Evolutionary conservation across 2,329 filamentous ascomycete species (phyloP).

Genomic region (Cercospora citrullina): DNA sequence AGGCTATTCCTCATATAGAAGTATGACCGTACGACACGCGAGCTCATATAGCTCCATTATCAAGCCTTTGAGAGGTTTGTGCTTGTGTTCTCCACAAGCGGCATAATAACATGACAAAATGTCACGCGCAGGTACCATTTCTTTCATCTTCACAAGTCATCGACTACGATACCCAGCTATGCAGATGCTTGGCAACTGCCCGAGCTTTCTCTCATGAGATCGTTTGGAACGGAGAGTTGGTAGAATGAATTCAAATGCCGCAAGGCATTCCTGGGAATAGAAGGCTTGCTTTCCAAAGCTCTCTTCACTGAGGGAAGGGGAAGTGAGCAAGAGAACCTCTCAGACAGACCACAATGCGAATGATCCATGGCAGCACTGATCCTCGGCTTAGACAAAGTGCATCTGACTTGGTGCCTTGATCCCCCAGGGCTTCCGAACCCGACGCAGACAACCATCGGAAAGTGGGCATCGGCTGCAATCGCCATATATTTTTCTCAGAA

Average conservation of each 20-base stretch:
- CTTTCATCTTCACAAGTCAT: conserved; percentile 1
- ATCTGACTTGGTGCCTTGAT: not conserved
- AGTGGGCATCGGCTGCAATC: not conserved
- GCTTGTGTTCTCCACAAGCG: not conserved
- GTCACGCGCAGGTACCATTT: not conserved
- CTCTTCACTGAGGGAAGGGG: conserved; percentile 34
- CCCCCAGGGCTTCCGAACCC: not conserved
- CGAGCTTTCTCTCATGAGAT: conserved; percentile 43
- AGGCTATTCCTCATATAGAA: not conserved
- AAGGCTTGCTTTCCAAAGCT: conserved; percentile 38
- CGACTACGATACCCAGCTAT: conserved; percentile 42
- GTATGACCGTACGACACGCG: not conserved
- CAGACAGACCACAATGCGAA: conserved; percentile 32
- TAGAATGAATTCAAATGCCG: conserved; percentile 35
- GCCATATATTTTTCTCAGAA: not conserved
- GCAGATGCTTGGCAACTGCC: conserved; percentile 46
- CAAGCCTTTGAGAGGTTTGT: conserved; percentile 5
- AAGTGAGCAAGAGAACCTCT: conserved; percentile 43
- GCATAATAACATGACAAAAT: not conserved
- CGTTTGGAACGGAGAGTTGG: conserved; percentile 52
- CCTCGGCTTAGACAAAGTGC: not conserved
- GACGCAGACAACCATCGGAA: not conserved
- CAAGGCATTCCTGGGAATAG: conserved; percentile 33
- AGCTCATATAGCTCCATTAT: not conserved
- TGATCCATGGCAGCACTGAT: not conserved